Percentiles rank a stretch among this genome's conserved stretches.
Evolutionary conservation across 208 protist genomes (phyloP).

Genomic region (Crithidia thermophila): DNA sequence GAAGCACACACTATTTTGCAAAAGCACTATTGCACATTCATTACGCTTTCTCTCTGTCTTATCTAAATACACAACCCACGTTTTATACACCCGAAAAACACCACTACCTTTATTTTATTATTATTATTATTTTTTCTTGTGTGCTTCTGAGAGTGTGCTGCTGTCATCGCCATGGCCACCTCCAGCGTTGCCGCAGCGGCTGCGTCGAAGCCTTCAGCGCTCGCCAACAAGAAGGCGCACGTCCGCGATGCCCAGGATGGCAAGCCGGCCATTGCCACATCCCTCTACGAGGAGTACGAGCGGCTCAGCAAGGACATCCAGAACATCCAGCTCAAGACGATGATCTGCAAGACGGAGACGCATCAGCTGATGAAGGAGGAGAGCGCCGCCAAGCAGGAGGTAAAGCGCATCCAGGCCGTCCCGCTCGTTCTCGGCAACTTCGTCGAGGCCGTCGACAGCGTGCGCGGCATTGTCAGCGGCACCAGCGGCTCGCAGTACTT

Average conservation of each 20-base stretch:
- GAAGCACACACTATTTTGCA: too few species aligned
- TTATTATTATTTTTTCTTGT: constrained; percentile 14
- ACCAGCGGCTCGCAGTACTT: constrained; percentile 98
- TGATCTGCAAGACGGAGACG: constrained; percentile 90
- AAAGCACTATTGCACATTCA: too few species aligned
- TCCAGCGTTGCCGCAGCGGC: constrained; percentile 10
- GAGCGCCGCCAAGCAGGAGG: constrained; percentile 91
- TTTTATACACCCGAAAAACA: constrained; percentile 5
- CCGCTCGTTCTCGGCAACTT: constrained; percentile 99
- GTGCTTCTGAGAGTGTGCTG: not conserved
- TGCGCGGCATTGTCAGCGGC: constrained; percentile 95
- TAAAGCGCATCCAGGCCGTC: constrained; percentile 99
- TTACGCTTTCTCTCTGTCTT: too few species aligned
- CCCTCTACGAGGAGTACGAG: constrained; percentile 87
- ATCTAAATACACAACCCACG: not conserved
- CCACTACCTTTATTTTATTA: not conserved
- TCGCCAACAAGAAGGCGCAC: constrained; percentile 11
- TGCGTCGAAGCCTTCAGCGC: constrained; percentile 18
- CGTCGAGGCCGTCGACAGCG: constrained; percentile 98
- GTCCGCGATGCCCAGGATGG: constrained; percentile 7
- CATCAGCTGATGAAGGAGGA: constrained; percentile 91
- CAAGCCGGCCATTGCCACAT: constrained; percentile 4
- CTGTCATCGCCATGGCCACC: constrained; percentile 1
- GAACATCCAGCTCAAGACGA: constrained; percentile 87
- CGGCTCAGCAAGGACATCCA: constrained; percentile 64